Base-by-base conservation (phyloP, 2,329 filamentous ascomycete genomes). In the Calonectria pteridis region DNA sequence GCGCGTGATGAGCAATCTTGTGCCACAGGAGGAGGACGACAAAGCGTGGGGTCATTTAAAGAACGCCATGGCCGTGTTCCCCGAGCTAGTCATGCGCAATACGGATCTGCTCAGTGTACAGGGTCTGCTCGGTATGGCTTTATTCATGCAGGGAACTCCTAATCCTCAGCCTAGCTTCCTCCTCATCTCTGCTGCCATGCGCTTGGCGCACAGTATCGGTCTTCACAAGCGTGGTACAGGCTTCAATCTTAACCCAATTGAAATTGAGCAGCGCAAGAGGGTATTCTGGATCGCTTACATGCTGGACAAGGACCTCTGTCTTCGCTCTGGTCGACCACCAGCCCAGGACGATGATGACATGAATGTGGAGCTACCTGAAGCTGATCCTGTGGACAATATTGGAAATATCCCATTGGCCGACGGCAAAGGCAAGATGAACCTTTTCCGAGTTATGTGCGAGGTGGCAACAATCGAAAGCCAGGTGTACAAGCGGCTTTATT, bases 11-110 rank as follows among this genome's bases (percentile, higher is more conserved):
- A 98, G 95, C 86, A 97, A 98, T 80, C 87, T 98, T 11, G 95
- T 98, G 0, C 93, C 95, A 1, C 92, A 94, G 75, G 95, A 98
- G 75, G 96, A 98, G 82, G 97, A 98, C 78, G 93, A 96, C 67
- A 97, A 97, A 83, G 96, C 96, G 0, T 98, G 97, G 96, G 93
- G 93, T 2, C 97, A 98, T 82, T 87, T 99, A 79, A 98, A 99
- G 87, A 99, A 99, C 82, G 96, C 96, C 20, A 94, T 98, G 91
- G 95, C 94, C 23, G 95, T 98, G 53, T 93, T 98, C 82, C 93
- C 95, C 0, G 97, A 99, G 84, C 87, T 99, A 72, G 96, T 95
- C 1, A 96, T 99, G 93, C 93, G 96, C 53, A 98, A 98, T 82
- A 98, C 96, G 10, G 97, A 99, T 85, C 88, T 99, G 26, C 87